Conservation (phyloP, 1,284 basidiomycete genomes). For the Ustilago vetiveriae region DNA sequence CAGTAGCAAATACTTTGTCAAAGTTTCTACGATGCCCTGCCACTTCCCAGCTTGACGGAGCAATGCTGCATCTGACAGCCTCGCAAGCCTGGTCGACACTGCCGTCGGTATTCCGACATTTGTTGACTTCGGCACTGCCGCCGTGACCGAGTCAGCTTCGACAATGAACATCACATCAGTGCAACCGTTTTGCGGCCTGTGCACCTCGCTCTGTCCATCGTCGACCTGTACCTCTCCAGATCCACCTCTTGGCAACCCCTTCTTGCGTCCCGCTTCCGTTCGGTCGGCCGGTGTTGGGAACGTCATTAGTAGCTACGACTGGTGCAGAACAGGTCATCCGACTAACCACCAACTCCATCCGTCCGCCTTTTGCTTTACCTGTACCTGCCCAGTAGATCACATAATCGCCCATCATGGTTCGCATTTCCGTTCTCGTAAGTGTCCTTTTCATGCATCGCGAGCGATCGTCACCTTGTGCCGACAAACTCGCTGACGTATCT, state of each 20-base stretch:
- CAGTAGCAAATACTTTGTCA: too few species aligned
- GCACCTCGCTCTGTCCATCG: background rate
- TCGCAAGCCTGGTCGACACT: too few species aligned
- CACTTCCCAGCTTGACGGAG: too few species aligned
- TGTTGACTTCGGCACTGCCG: too few species aligned
- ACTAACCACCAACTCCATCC: constrained; percentile 31
- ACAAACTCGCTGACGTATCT: background rate
- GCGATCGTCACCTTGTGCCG: background rate
- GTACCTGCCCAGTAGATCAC: constrained; percentile 59
- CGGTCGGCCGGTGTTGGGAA: constrained; percentile 32
- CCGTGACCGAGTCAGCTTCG: too few species aligned
- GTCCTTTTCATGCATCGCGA: too few species aligned
- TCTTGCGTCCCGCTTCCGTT: constrained; percentile 7
- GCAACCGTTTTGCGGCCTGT: constrained; percentile 1
- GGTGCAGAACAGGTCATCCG: constrained; percentile 52
- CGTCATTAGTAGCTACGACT: constrained; percentile 44
- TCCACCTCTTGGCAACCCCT: constrained; percentile 44
- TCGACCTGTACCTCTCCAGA: constrained; percentile 52
- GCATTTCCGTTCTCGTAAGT: constrained; percentile 66
- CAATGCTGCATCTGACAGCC: too few species aligned
- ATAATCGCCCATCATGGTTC: constrained; percentile 63
- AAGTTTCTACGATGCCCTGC: too few species aligned
- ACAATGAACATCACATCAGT: background rate
- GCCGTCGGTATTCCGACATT: too few species aligned
- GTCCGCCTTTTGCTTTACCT: constrained; percentile 17